Evolutionary conservation across 768 basidiomycete genomes (phyloP), one percentile per base, ranked within the genome.

Genomic region (Collybia sp.): DNA sequence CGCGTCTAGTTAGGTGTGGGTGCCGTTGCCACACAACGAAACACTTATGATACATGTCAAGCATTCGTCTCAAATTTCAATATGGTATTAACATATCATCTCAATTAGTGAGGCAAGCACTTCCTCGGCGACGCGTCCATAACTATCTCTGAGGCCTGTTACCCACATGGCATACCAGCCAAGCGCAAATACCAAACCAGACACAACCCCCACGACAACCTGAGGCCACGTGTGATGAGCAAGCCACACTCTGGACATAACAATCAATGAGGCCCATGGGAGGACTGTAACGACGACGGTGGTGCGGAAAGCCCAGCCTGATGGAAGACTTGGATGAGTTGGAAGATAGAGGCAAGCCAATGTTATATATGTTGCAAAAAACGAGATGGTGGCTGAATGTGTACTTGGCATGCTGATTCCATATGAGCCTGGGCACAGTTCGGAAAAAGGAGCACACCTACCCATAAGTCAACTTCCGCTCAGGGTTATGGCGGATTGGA

Each of bases 221-320:
- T 91, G 88, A 0, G 70, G 65, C 73, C 73, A 74, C 9, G 85
- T 88, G 61, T 91, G 88, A 52, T 90, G 80, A 4, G 85, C 85
- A 11, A 91, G 73, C 83, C 79, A 81, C 25, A 88, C 73, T 41
- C 88, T 71, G 9, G 88, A 91, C 42, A 76, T 54, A 4, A 79
- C 68, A 36, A 90, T 76, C 12, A 72, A 53, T 31, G 56, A 49
- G 10, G 85, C 73, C 72, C 75, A 83, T 1, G 83, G 79, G 10
- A 81, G 50, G 3, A 74, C 66, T 39, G 85, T 54, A 3, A 79
- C 30, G 2, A 73, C 70, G 1, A 71, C 66, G 0, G 79, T 9
- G 2, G 69, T 47, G n/a, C 82, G 75, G 33, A 66, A 65, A 8
- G 62, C 30, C 16, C 61, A 51, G 15, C 54, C 50, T n/a, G 58